A percentile compares a stretch with the other conserved stretches of the same genome.
These are phyloP conservation scores for Closterium sp. DNA, from an alignment of 139 green algal species.

Conservation along the genomic window DNA sequence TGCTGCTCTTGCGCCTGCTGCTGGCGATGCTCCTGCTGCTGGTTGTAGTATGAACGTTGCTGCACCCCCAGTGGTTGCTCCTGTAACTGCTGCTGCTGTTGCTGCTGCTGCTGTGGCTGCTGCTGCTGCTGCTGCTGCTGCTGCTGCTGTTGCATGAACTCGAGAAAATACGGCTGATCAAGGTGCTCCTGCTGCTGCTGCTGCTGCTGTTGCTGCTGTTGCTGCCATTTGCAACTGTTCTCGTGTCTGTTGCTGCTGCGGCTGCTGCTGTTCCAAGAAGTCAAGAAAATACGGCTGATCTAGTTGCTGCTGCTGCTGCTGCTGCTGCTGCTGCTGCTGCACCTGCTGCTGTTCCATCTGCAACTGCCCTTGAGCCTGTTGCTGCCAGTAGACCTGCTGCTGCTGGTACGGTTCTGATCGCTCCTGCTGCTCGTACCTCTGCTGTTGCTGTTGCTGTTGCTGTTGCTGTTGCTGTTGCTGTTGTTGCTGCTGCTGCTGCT, in stretches of 20 bases:
- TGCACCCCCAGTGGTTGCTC: too few species aligned
- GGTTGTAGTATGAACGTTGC: too few species aligned
- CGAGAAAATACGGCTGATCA: not conserved
- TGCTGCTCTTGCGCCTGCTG: too few species aligned
- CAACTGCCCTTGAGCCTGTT: not conserved
- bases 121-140: not conserved
- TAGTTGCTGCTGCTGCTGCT: not conserved
- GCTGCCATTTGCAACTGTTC: not conserved
- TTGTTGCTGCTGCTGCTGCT: not conserved
- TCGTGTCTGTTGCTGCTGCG: not conserved
- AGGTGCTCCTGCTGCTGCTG: not conserved
- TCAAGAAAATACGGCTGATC: too few species aligned
- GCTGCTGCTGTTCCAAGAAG: not conserved
- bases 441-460: not conserved
- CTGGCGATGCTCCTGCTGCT: too few species aligned
- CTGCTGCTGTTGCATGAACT: not conserved
- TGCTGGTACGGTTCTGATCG: not conserved
- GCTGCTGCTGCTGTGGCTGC: not conserved
- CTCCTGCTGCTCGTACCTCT: not conserved
- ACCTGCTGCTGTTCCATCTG: not conserved
- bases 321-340: too few species aligned
- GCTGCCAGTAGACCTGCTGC: not conserved
- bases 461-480: not conserved
- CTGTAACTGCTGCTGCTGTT: too few species aligned
- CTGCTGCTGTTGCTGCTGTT: not conserved